phyloP scores from a whole-genome alignment of 108 stramenopile species.

The Nitzschia putrida region DNA sequence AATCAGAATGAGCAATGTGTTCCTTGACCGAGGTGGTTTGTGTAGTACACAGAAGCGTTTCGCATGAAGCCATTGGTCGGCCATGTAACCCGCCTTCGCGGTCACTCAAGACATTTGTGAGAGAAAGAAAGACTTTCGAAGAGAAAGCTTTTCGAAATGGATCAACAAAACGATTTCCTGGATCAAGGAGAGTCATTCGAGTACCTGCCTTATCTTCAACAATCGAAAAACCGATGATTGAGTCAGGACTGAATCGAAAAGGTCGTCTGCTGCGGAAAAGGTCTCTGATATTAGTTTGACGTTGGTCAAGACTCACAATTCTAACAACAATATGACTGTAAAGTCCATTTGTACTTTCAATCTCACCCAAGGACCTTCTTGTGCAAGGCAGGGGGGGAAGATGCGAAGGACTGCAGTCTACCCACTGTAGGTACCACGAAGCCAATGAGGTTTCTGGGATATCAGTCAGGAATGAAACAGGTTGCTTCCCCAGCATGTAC shows the following conservation, averaged over 20 bases:
- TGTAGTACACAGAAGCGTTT: slow-evolving; percentile 27
- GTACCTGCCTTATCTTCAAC: slow-evolving; percentile 18
- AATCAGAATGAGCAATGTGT: too few relatives aligned
- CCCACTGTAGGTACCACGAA: too few relatives aligned
- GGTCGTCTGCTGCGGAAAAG: not conserved
- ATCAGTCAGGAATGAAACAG: too few relatives aligned
- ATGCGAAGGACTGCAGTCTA: too few relatives aligned
- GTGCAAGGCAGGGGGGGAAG: slow-evolving; percentile 16
- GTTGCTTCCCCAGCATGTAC: too few relatives aligned
- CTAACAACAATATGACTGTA: slow-evolving; percentile 19
- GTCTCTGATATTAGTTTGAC: not conserved
- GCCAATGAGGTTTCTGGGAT: too few relatives aligned
- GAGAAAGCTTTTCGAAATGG: not conserved
- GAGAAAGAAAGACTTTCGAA: not conserved
- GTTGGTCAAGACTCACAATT: slow-evolving; percentile 6
- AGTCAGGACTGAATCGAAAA: not conserved
- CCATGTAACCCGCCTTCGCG: slow-evolving; percentile 24
- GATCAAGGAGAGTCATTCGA: slow-evolving; percentile 31
- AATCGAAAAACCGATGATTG: slow-evolving; percentile 13
- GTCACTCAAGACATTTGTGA: slow-evolving; percentile 25
- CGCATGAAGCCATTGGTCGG: not conserved
- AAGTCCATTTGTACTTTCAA: slow-evolving; percentile 15
- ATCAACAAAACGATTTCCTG: slow-evolving; percentile 12
- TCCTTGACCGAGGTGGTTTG: not conserved
- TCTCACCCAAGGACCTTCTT: slow-evolving; percentile 12